Conservation (phyloP, 805 yeast species). For the Saccharomycopsis sp. region DNA sequence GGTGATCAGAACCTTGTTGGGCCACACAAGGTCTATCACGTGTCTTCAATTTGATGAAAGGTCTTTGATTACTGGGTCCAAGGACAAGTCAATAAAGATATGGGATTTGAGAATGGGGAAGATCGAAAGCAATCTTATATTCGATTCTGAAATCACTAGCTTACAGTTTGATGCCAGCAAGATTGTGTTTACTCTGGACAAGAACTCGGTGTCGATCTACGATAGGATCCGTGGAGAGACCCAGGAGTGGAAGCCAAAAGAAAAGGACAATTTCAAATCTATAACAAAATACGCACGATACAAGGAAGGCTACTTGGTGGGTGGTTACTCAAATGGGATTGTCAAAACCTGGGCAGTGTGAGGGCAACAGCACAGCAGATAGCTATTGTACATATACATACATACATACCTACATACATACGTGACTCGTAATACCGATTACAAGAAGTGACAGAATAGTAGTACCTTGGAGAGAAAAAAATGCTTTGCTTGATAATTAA, state of each 20-base stretch:
- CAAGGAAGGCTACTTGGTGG: slow-evolving; percentile 57
- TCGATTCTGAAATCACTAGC: slow-evolving; percentile 45
- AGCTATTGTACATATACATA: too few relatives aligned
- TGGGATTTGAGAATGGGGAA: slow-evolving; percentile 72
- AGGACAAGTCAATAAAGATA: slow-evolving; percentile 52
- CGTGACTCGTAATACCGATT: too few relatives aligned
- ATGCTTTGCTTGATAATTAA: neutral
- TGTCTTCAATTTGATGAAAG: slow-evolving; percentile 61
- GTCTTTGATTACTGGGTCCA: slow-evolving; percentile 53
- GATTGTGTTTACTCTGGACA: slow-evolving; percentile 44
- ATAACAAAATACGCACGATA: slow-evolving; percentile 38
- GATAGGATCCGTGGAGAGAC: slow-evolving; percentile 40
- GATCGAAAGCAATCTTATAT: slow-evolving; percentile 51
- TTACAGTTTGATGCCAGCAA: slow-evolving; percentile 51
- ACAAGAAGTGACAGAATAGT: too few relatives aligned
- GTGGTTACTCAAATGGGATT: slow-evolving; percentile 52
- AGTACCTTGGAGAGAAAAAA: neutral
- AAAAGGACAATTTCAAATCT: slow-evolving; percentile 25
- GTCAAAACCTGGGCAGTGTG: slow-evolving; percentile 57
- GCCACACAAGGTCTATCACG: slow-evolving; percentile 65
- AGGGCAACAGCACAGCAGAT: too few relatives aligned
- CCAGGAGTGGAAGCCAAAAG: slow-evolving; percentile 41
- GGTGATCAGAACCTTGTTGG: slow-evolving; percentile 49
- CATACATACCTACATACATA: too few relatives aligned
- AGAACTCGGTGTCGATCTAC: slow-evolving; percentile 43